phyloP scores from a whole-genome alignment of 257 asterid species.

The Prunella vulgaris region DNA sequence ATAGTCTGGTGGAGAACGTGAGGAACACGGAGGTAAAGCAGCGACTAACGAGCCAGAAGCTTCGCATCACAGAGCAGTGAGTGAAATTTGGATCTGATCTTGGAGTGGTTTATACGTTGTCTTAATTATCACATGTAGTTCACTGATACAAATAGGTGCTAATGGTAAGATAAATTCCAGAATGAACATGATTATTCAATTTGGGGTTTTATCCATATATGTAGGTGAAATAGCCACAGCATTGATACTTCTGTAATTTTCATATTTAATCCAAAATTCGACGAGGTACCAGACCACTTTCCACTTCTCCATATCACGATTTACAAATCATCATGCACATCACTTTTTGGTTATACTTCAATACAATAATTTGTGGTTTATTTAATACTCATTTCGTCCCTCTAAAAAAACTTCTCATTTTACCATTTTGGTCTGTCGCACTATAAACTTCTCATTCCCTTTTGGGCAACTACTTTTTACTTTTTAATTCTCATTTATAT shows the following conservation, averaged over 20 bases:
- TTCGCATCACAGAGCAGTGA: slow-evolving; percentile 79
- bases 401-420: too few relatives aligned
- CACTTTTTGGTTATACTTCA: background rate
- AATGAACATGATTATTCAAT: background rate
- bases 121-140: background rate
- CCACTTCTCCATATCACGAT: background rate
- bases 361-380: background rate
- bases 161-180: background rate
- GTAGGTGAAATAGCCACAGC: background rate
- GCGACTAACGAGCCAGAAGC: slow-evolving; percentile 77
- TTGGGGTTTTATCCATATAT: background rate
- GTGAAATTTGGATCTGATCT: background rate
- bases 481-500: too few relatives aligned
- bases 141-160: background rate
- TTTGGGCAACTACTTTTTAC: too few relatives aligned
- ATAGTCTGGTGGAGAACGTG: slow-evolving; percentile 55
- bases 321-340: background rate
- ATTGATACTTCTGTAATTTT: background rate
- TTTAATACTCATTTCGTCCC: too few relatives aligned
- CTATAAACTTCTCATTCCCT: too few relatives aligned
- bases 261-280: background rate
- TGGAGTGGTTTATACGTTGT: background rate
- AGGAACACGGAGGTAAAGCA: slow-evolving; percentile 79
- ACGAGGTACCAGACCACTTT: background rate
- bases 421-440: too few relatives aligned